Percentiles rank a stretch among this genome's conserved stretches.
phyloP scores from a whole-genome alignment of 2,329 filamentous ascomycete species.

The Cladophialophora psammophila region DNA sequence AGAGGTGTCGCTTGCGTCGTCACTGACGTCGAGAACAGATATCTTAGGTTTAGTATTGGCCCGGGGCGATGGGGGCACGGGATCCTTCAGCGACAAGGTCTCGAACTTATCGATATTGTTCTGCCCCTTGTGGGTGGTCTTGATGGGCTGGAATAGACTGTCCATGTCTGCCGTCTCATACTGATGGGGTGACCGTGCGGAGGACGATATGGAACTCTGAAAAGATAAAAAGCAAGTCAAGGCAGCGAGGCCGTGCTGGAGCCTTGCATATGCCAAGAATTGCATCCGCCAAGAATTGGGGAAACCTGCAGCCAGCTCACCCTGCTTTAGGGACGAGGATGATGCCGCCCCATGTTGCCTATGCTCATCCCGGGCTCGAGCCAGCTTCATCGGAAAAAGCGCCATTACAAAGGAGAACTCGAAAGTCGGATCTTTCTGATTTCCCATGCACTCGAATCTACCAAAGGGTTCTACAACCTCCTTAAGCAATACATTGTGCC shows the following conservation, averaged over 20 bases:
- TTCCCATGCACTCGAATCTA: no score
- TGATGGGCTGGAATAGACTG: constrained; percentile 59
- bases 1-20: constrained; percentile 24
- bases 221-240: constrained; percentile 1
- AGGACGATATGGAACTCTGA: background rate
- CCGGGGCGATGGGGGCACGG: background rate
- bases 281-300: background rate
- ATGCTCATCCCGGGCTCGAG: no score
- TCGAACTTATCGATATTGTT: constrained; percentile 51
- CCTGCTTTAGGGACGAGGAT: background rate
- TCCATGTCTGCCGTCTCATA: constrained; percentile 56
- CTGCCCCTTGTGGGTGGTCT: constrained; percentile 62
- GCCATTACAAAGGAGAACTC: no score
- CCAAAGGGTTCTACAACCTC: no score
- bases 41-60: constrained; percentile 33
- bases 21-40: constrained; percentile 33
- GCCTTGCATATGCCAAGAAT: background rate
- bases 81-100: constrained; percentile 43
- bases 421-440: no score
- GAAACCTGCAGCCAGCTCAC: no score
- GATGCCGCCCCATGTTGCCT: no score
- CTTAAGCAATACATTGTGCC: no score
- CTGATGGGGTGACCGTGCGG: constrained; percentile 3
- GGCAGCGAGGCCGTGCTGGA: background rate
- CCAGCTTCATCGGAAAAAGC: no score